These are phyloP conservation scores for Ceriops tagal DNA, from an alignment of 345 rosid species.

Conservation along the genomic window DNA sequence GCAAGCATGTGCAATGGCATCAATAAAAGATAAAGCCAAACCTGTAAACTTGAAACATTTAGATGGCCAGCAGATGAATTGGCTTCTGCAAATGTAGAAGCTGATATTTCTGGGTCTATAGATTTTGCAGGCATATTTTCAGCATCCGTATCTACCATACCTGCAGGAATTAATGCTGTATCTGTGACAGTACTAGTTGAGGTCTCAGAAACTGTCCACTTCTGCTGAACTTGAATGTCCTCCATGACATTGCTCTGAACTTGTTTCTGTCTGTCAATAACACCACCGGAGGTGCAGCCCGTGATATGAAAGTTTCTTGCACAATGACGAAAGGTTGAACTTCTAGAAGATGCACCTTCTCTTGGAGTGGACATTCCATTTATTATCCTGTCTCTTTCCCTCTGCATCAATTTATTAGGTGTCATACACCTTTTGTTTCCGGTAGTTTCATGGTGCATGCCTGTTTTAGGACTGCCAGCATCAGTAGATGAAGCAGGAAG, in stretches of 20 bases:
- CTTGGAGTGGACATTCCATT: constrained; percentile 37
- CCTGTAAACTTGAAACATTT: constrained; percentile 33
- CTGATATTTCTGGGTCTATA: constrained; percentile 31
- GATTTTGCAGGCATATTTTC: constrained; percentile 37
- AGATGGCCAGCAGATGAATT: constrained; percentile 32
- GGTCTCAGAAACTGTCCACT: constrained; percentile 38
- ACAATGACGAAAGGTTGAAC: constrained; percentile 29
- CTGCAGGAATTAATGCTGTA: constrained; percentile 37
- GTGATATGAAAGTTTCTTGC: constrained; percentile 35
- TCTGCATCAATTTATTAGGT: constrained; percentile 40
- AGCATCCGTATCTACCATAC: constrained; percentile 31
- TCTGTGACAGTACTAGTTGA: constrained; percentile 29
- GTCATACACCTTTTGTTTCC: constrained; percentile 40
- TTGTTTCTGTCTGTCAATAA: constrained; percentile 27
- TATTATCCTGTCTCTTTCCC: constrained; percentile 45
- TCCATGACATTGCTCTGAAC: constrained; percentile 29
- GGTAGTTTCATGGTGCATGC: constrained; percentile 36
- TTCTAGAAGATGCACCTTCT: constrained; percentile 41
- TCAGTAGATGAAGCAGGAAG: constrained; percentile 53
- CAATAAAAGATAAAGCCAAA: constrained; percentile 17
- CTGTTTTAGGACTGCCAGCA: constrained; percentile 41
- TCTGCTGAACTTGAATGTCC: constrained; percentile 26
- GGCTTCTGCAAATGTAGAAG: constrained; percentile 28
- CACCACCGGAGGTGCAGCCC: constrained; percentile 20
- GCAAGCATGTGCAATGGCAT: background rate